Evolutionary conservation across 2,329 filamentous ascomycete species (phyloP), one percentile per base, ranked within the genome.

Genomic region (Colletotrichum brevisporum): DNA sequence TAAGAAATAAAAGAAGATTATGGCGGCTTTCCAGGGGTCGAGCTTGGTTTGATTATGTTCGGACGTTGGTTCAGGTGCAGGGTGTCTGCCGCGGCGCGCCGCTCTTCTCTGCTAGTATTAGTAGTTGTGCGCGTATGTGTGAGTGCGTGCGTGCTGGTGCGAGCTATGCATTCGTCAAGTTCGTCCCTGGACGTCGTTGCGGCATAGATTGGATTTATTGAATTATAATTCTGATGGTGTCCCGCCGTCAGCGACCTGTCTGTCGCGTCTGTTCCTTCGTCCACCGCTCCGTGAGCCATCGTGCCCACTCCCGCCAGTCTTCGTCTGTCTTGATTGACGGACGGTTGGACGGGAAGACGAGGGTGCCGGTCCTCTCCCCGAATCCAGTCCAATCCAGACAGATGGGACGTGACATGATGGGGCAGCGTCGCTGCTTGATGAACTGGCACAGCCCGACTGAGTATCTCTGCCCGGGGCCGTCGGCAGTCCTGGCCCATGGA

Each of bases 11-110:
- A 31, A 65, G 31, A 45, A n/a, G 54, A 50, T 48, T 39, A 21
- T 51, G 31, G 61, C 59, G 61, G 48, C 39, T 27, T 68, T 61
- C 31, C 60, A 65, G 48, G 66, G 41, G 66, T 53, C 61, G 62
- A 51, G 43, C 31, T 69, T 60, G 66, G 66, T 69, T 60, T 65
- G 66, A 69, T 69, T 60, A 55, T 65, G 66, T 69, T 68, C 66
- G 66, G 66, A 69, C 61, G 61, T 65, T 65, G 50, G 41, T 59
- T 43, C 63, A 45, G 63, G 63, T 43, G 50, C 43, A 39, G 39
- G 57, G 39, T 53, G 47, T 56, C 27, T 58, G 45, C 50, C 45
- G 45, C 31, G 21, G 36, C 54, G 24, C 21, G 21, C 21, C 21
- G 21, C 21, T 24, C 21, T 24, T 24, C 27, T 21, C 55, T 45